A percentile compares a stretch with the other conserved stretches of the same genome.
Conservation (phyloP, 306 rosid genomes). For the Lablab purpureus region DNA sequence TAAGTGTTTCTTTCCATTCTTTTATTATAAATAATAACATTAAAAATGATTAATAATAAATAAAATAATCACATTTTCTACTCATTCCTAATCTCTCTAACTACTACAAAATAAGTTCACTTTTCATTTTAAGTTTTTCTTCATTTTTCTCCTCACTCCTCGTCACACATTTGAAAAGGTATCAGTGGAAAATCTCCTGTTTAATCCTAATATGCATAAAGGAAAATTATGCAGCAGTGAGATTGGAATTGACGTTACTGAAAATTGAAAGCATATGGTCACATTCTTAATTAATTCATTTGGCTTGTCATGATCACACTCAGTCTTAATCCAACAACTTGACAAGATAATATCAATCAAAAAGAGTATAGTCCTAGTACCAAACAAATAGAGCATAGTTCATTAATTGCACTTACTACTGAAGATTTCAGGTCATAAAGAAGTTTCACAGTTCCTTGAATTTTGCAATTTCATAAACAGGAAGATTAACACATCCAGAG, state of each 20-base stretch:
- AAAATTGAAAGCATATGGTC: not conserved
- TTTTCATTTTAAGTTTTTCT: no score
- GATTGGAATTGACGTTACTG: constrained; percentile 8
- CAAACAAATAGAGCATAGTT: not conserved
- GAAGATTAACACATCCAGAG: no score
- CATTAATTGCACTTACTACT: constrained; percentile 4
- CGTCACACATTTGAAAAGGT: no score
- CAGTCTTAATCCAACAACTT: not conserved
- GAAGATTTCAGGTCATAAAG: constrained; percentile 4
- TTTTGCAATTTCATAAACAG: not conserved
- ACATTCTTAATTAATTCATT: constrained; percentile 21
- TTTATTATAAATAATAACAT: no score
- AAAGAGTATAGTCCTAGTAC: not conserved
- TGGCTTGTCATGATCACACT: not conserved
- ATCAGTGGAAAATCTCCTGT: not conserved
- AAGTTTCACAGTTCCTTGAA: constrained; percentile 12
- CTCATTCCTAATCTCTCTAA: no score
- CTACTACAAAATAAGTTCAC: no score
- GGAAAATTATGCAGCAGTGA: constrained; percentile 1
- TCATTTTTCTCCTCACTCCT: no score
- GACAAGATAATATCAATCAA: not conserved
- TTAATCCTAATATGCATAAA: not conserved
- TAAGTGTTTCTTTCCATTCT: no score
- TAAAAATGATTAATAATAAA: no score
- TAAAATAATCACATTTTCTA: no score